A percentile compares a stretch with the other conserved stretches of the same genome.
These are phyloP conservation scores for Beauveria sp. DNA, from an alignment of 2,329 filamentous ascomycete species.

Conservation along the genomic window DNA sequence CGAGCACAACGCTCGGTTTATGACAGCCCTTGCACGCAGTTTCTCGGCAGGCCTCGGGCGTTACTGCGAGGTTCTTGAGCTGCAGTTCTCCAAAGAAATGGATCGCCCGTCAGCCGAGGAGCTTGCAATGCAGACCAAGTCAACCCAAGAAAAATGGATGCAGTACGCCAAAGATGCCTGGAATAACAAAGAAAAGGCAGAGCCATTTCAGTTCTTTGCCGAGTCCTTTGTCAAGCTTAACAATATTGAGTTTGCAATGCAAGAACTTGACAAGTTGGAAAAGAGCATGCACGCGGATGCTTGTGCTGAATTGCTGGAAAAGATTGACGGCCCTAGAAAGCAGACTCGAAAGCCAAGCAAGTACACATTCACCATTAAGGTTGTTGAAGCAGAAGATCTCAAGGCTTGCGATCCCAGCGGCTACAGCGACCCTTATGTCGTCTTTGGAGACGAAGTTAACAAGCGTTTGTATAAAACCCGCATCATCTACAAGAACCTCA, in stretches of 20 bases:
- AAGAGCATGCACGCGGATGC: constrained; percentile 84
- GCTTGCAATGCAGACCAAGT: constrained; percentile 66
- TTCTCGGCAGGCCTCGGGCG: constrained; percentile 75
- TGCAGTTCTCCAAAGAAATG: constrained; percentile 84
- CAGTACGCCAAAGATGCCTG: constrained; percentile 90
- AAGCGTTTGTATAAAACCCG: constrained; percentile 93
- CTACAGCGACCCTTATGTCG: constrained; percentile 91
- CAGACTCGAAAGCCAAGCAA: constrained; percentile 63
- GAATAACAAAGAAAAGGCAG: constrained; percentile 83
- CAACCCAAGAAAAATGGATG: constrained; percentile 86
- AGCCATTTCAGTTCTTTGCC: constrained; percentile 93
- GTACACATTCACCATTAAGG: constrained; percentile 97
- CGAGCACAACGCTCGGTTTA: constrained; percentile 89
- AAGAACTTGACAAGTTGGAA: constrained; percentile 86
- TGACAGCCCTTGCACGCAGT: constrained; percentile 83
- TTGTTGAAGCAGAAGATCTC: constrained; percentile 93
- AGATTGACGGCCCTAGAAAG: constrained; percentile 62
- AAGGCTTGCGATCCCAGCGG: constrained; percentile 97
- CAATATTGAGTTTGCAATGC: constrained; percentile 91
- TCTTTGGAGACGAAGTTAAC: constrained; percentile 94
- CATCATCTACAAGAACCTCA: constrained; percentile 82
- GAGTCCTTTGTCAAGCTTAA: constrained; percentile 98
- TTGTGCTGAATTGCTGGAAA: constrained; percentile 74
- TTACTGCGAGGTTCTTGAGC: constrained; percentile 88
- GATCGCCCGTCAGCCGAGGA: constrained; percentile 84